These are phyloP conservation scores for Penicillium parvum DNA, from an alignment of 495 filamentous ascomycete species.

Conservation along the genomic window DNA sequence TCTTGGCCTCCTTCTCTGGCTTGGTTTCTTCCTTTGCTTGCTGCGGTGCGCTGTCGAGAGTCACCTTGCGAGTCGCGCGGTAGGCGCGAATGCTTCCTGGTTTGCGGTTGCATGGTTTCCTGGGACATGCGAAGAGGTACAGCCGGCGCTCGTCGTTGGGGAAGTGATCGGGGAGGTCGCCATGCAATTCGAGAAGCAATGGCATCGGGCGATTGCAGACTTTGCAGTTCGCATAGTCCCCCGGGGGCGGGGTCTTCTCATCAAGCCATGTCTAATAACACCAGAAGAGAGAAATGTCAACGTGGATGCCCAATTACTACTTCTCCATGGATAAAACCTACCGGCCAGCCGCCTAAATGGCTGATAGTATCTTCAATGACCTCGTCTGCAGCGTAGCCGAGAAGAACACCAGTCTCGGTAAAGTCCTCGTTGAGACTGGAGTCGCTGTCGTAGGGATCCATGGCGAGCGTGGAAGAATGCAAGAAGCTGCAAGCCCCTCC, in stretches of 20 bases:
- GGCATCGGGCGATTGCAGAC: conserved; percentile 81
- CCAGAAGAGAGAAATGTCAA: conserved; percentile 3
- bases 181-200: conserved; percentile 86
- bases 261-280: conserved; percentile 74
- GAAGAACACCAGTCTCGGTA: conserved; percentile 82
- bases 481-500: conserved; percentile 22
- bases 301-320: background rate
- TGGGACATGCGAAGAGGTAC: conserved; percentile 76
- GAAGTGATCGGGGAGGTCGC: conserved; percentile 80
- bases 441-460: conserved; percentile 85
- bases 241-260: conserved; percentile 62
- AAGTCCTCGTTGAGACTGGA: conserved; percentile 60
- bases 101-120: conserved; percentile 77
- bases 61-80: conserved; percentile 53
- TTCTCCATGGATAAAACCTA: conserved; percentile 54
- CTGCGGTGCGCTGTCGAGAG: conserved; percentile 16
- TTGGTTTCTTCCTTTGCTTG: conserved; percentile 33
- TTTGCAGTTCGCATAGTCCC: conserved; percentile 78
- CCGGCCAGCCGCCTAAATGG: conserved; percentile 82
- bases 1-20: conserved; percentile 26
- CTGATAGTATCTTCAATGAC: conserved; percentile 80
- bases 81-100: conserved; percentile 73
- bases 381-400: conserved; percentile 85
- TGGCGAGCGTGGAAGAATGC: conserved; percentile 31
- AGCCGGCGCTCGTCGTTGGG: conserved; percentile 79